Evolutionary conservation across 2,329 filamentous ascomycete genomes (phyloP), one percentile per base, ranked within the genome.

Genomic region (Paecilomyces formosus): DNA sequence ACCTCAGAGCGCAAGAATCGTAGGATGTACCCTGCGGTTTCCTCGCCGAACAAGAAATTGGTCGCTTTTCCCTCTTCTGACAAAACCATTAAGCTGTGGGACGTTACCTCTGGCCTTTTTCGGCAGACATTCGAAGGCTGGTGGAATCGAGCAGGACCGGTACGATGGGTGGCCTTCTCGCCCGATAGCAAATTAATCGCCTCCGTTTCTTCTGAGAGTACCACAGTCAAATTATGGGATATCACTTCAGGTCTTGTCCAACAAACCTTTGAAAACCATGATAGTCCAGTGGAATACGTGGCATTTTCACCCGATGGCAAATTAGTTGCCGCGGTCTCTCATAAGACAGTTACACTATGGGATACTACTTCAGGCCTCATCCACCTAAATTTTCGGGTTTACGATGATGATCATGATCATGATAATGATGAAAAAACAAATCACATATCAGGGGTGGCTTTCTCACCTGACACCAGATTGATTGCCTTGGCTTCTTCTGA

Each of bases 401-500:
- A 72, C 54, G 62, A 57, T 3, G 53, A 39, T 15, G 57, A 26
- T 26, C 3, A 26, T 26, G 24, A 26, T 26, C 3, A 26, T 26
- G 24, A 26, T 26, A 5, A 26, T 26, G 24, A 26, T 26, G 24
- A 26, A 26, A 26, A 9, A 9, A 61, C 70, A 52, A 57, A 12
- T 3, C 53, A 57, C 15, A 61, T 70, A 22, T 8, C 6, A 31
- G 7, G 30, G 30, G 30, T 31, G 7, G 64, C 62, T 2, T 72
- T 72, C 58, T 70, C 67, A 4, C 64, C 58, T 9, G 64, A 69
- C 52, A 60, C 64, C 21, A 61, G 59, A 21, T 51, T 60, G 26
- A 53, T 72, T 6, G 66, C 64, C 1, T 69, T 69, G 2, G 64
- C 50, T 45, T 31, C 30, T 31, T 70, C 69, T 3, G 68, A 71